Evolutionary conservation across 805 yeast species (phyloP), one percentile per base, ranked within the genome.

Genomic region (Wickerhamiella vanderwaltii): DNA sequence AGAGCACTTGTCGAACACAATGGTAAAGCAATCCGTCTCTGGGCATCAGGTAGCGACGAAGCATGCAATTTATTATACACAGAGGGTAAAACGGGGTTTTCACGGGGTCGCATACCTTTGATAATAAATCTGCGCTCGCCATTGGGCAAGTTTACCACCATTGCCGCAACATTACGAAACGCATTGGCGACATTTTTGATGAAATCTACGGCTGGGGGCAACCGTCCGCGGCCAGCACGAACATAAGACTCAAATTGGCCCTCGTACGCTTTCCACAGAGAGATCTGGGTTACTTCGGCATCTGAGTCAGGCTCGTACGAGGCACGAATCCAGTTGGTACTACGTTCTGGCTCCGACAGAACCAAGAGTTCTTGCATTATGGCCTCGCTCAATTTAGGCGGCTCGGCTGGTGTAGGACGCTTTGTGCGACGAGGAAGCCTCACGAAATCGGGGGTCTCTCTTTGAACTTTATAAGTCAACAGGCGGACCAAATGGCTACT

Each of bases 251-350:
- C 79, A 54, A 91, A 91, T 57, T 81, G 91, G 11, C 76, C 66
- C 59, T 91, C 97, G 62, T 91, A 91, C 1, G 94, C 76, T 59
- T 86, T 84, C 98, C 98, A 91, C 33, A 91, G 69, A 15, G 93
- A 81, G 19, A 91, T 87, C 62, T 91, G 98, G 0, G 96, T 86
- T 9, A 87, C 95, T 55, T 86, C 95, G 3, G 88, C 85, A 6
- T 70, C 75, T 9, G 72, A 65, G 34, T 68, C 74, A 4, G 93
- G 85, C 51, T 78, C 86, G 62, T 86, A 91, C 50, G 88, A 79
- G 51, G 94, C 78, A 51, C 95, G 73, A 68, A 91, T 77, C 97
- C 97, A 91, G 23, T 85, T 72, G 4, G 94, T 83, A 0, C 97
- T 95, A 47, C 98, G 70, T 44, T 75, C 70, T 2, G 97, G 97